A percentile compares a stretch with the other conserved stretches of the same genome.
These are phyloP conservation scores for Tricholoma terreum DNA, from an alignment of 768 basidiomycete species.

Conservation along the genomic window DNA sequence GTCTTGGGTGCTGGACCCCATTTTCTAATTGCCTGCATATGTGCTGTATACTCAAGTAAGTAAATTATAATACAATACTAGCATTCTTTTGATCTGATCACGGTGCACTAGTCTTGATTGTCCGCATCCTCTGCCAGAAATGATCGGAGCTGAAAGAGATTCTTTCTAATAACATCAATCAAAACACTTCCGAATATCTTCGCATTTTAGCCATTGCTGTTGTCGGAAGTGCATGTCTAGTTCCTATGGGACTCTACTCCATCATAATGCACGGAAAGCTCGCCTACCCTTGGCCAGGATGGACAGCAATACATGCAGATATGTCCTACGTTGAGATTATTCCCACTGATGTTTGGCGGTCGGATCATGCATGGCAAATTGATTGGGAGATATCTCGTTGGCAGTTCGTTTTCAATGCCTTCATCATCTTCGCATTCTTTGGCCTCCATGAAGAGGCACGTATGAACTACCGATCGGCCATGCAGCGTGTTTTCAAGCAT, in stretches of 20 bases:
- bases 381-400: slow-evolving; percentile 35
- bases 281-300: not conserved
- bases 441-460: slow-evolving; percentile 60
- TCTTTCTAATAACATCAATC: not conserved
- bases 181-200: not conserved
- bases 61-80: not conserved
- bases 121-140: not conserved
- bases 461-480: slow-evolving; percentile 43
- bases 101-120: not conserved
- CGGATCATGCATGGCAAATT: not conserved
- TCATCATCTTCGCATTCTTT: slow-evolving; percentile 64
- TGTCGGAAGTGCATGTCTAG: not conserved
- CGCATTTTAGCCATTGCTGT: not conserved
- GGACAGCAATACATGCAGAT: not conserved
- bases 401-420: slow-evolving; percentile 42
- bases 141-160: not conserved
- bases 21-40: not conserved
- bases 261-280: not conserved
- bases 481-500: not conserved
- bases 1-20: not conserved
- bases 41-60: not conserved
- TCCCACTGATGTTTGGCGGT: not conserved
- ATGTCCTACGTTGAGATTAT: not conserved
- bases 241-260: not conserved
- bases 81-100: not conserved